phyloP scores from a whole-genome alignment of 148 eudicot genomes.

The Dysphania ambrosioides region DNA sequence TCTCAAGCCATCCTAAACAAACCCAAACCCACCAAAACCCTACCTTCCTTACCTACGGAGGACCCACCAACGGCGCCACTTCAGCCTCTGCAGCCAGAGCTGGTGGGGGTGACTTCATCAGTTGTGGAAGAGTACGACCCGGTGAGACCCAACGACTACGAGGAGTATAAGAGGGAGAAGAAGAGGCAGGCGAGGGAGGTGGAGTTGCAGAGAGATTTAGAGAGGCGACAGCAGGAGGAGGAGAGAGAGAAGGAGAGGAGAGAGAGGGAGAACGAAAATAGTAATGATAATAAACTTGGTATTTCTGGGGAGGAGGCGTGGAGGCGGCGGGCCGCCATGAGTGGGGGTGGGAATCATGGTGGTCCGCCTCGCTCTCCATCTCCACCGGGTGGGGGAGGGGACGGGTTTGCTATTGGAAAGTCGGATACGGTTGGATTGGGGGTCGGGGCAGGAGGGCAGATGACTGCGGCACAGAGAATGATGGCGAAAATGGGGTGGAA shows the following conservation, averaged over 20 bases:
- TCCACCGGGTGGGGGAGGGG: conserved; percentile 34
- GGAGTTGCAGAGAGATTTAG: conserved; percentile 42
- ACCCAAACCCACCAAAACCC: conserved; percentile 34
- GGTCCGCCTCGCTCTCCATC: conserved; percentile 40
- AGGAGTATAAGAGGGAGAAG: conserved; percentile 71
- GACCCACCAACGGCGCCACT: conserved; percentile 6
- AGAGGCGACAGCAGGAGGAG: conserved; percentile 33
- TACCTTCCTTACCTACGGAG: conserved; percentile 4
- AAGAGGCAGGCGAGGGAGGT: conserved; percentile 59
- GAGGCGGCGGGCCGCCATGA: conserved; percentile 69
- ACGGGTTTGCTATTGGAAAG: conserved; percentile 73
- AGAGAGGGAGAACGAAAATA: conserved; percentile 16
- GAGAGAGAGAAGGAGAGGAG: conserved; percentile 29
- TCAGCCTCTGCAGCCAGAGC: conserved; percentile 39
- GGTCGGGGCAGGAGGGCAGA: conserved; percentile 88
- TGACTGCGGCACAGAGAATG: conserved; percentile 98
- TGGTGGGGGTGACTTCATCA: conserved; percentile 62
- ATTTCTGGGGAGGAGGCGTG: conserved; percentile 93
- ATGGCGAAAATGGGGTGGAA: conserved; percentile 99
- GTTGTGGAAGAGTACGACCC: conserved; percentile 88
- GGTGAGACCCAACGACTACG: conserved; percentile 80
- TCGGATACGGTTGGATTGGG: conserved; percentile 88
- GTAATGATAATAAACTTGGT: conserved; percentile 18
- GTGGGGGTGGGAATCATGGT: conserved; percentile 21
- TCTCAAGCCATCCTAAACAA: conserved; percentile 27